A percentile compares a stretch with the other conserved stretches of the same genome.
phyloP scores from a whole-genome alignment of 2,329 filamentous ascomycete genomes.

The Beauveria scarabaeidicola region DNA sequence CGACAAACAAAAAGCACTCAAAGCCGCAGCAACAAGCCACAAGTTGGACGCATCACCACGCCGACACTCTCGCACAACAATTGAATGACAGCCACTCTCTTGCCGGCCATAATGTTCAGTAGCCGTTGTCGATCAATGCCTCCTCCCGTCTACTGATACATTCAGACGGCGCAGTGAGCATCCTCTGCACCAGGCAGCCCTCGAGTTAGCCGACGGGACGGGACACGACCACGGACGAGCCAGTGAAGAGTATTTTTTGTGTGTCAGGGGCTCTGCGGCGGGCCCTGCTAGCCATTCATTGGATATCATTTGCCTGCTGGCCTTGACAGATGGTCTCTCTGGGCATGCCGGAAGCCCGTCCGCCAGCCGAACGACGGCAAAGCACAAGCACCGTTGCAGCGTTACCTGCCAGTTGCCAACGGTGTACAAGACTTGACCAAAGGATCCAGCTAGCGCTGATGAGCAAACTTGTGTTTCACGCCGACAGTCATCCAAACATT shows the following conservation, averaged over 20 bases:
- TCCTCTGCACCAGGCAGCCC: neutral
- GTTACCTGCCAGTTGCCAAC: neutral
- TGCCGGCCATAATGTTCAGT: neutral
- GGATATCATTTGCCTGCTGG: neutral
- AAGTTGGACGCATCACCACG: neutral
- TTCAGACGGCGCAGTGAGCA: neutral
- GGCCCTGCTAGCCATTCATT: neutral
- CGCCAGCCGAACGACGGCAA: neutral
- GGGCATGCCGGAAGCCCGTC: neutral
- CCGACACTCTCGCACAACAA: neutral
- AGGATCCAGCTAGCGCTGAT: neutral
- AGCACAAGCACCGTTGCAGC: neutral
- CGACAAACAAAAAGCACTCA: neutral
- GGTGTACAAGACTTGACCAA: too few relatives aligned
- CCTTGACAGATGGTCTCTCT: neutral
- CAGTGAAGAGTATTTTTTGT: neutral
- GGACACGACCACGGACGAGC: neutral
- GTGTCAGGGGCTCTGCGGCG: neutral
- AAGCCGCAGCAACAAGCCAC: neutral
- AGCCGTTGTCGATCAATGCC: neutral
- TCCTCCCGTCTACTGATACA: neutral
- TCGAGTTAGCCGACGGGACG: neutral
- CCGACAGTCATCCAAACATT: neutral
- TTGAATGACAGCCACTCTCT: too few relatives aligned
- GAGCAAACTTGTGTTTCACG: neutral